A percentile compares a stretch with the other conserved stretches of the same genome.
Evolutionary conservation across 78 protist genomes (phyloP).

Genomic region (Polysphondylium violaceum): DNA sequence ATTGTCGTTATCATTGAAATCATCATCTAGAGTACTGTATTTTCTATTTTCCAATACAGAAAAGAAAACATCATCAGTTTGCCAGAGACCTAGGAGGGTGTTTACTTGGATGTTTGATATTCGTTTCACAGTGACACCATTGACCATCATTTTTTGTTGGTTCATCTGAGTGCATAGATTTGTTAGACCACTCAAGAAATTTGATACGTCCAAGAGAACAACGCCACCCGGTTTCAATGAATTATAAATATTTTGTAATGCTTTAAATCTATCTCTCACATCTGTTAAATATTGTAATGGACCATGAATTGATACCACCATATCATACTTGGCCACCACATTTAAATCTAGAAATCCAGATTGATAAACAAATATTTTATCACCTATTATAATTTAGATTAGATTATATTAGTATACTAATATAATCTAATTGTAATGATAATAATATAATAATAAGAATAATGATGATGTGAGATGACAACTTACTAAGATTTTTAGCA

Average conservation of each 20-base stretch:
- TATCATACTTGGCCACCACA: background rate
- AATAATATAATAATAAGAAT: too few species aligned
- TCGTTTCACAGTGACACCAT: constrained; percentile 45
- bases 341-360: constrained; percentile 39
- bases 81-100: constrained; percentile 29
- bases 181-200: constrained; percentile 47
- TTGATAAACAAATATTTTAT: constrained; percentile 22
- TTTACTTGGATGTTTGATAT: constrained; percentile 15
- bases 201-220: constrained; percentile 44
- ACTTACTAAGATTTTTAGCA: constrained; percentile 25
- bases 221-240: constrained; percentile 55
- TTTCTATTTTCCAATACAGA: background rate
- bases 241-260: constrained; percentile 27
- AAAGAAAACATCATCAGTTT: constrained; percentile 50
- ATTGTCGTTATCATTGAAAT: background rate
- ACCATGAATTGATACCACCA: constrained; percentile 29
- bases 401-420: too few species aligned
- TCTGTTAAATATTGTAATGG: constrained; percentile 57
- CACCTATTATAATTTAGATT: background rate
- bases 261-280: constrained; percentile 8
- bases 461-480: too few species aligned
- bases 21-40: background rate
- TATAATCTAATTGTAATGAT: too few species aligned
- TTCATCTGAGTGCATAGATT: constrained; percentile 9
- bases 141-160: constrained; percentile 53